Percentiles rank a stretch among this genome's conserved stretches.
Conservation (phyloP, 2,329 filamentous ascomycete species). For the Cercospora sp. region DNA sequence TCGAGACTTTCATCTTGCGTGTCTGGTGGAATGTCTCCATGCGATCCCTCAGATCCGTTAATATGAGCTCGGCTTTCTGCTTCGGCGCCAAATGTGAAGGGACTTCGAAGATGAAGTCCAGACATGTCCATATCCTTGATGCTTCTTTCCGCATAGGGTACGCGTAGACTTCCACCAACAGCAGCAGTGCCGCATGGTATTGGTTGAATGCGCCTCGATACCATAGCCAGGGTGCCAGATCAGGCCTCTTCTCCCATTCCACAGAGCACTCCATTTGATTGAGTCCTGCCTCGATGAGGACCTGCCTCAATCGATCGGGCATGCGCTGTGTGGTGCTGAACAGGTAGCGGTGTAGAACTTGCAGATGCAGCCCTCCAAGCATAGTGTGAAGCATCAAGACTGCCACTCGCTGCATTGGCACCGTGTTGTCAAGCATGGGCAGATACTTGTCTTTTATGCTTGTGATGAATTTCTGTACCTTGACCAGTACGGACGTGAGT, state of each 20-base stretch:
- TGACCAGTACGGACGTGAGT: conserved; percentile 64
- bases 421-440: conserved; percentile 58
- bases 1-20: conserved; percentile 49
- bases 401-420: conserved; percentile 64
- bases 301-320: conserved; percentile 63
- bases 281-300: conserved; percentile 63
- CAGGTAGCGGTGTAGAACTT: conserved; percentile 69
- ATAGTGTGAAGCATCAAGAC: conserved; percentile 65
- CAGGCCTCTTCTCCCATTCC: conserved; percentile 54
- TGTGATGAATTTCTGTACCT: conserved; percentile 67
- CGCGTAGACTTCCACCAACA: conserved; percentile 67
- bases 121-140: conserved; percentile 66
- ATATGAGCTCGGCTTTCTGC: conserved; percentile 61
- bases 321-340: conserved; percentile 50
- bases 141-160: conserved; percentile 59
- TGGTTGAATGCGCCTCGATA: conserved; percentile 70
- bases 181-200: conserved; percentile 68
- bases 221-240: conserved; percentile 64
- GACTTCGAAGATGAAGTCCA: conserved; percentile 71
- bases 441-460: conserved; percentile 67
- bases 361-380: conserved; percentile 63
- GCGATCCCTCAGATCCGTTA: conserved; percentile 63
- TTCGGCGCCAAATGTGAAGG: conserved; percentile 53
- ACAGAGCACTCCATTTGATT: conserved; percentile 57
- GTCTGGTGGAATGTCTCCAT: conserved; percentile 60